These are phyloP conservation scores for Plasmopara muralis DNA, from an alignment of 352 stramenopile genomes.

Conservation along the genomic window DNA sequence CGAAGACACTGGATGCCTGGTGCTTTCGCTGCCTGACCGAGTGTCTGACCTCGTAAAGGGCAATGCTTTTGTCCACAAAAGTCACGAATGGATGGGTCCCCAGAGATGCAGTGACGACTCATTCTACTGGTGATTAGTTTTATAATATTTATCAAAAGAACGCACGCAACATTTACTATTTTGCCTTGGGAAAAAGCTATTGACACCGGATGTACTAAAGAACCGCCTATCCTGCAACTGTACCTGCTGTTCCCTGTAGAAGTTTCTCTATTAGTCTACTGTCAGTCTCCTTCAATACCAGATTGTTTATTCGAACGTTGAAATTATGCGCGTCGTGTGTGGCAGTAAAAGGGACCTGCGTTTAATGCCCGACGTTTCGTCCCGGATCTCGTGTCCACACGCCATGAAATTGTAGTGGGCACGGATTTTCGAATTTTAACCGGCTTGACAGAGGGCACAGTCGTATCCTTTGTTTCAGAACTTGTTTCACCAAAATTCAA, in stretches of 20 bases:
- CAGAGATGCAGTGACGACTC: slow-evolving; percentile 4
- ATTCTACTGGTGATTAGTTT: slow-evolving; percentile 2
- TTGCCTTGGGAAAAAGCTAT: background rate
- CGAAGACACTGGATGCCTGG: slow-evolving; percentile 28
- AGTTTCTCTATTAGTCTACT: slow-evolving; percentile 3
- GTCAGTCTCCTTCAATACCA: background rate
- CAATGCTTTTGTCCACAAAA: slow-evolving; percentile 3
- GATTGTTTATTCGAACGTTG: slow-evolving; percentile 4
- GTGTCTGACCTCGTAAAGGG: slow-evolving; percentile 4
- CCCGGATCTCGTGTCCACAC: slow-evolving; percentile 16
- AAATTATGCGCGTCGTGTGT: slow-evolving; percentile 14
- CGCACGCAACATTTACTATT: no score
- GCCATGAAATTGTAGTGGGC: background rate
- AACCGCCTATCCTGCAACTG: background rate
- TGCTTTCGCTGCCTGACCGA: slow-evolving; percentile 18
- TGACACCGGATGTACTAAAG: background rate
- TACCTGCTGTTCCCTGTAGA: background rate
- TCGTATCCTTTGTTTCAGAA: background rate
- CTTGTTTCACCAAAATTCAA: background rate
- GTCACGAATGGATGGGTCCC: slow-evolving; percentile 5
- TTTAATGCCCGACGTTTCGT: slow-evolving; percentile 8
- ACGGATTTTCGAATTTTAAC: background rate
- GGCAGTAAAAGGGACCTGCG: slow-evolving; percentile 5
- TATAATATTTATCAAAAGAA: no score
- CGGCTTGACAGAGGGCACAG: background rate